Base-by-base conservation (phyloP, 495 filamentous ascomycete species). In the Lichina pygmaea region DNA sequence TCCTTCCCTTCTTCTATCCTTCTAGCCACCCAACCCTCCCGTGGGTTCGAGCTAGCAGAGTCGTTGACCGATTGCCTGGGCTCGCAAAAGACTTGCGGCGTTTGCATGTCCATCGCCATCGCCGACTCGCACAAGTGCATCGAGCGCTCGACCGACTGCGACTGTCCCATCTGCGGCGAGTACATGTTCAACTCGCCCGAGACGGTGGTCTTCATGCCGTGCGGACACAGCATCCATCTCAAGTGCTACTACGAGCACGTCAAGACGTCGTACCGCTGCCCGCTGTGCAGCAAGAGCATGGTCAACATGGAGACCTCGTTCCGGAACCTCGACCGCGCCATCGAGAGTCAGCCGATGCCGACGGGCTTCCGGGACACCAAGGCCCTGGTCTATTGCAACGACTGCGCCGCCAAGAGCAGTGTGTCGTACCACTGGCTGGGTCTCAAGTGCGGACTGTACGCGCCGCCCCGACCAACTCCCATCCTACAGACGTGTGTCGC, bases 301-400 rank as follows among this genome's bases (percentile, higher is more conserved):
- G 72, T 81, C 50, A 99, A 99, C 60, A 95, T 99, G 89, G 89
- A 95, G 53, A 70, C 78, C 31, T 84, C 86, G 48, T 99, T 94
- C 62, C 72, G 81, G 43, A 85, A 86, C 49, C 64, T 93, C 24
- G 84, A 92, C 57, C 68, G 81, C 17, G 73, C 75, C 7, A 93
- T 99, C 49, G 68, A 81, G 48, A 67, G 62, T 15, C 89, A 99
- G 53, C 91, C 89, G 8, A 94, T 99, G 81, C 89, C 86, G 8
- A 56, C 62, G 4, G 77, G 85, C 43, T 93, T 86, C 55, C 69
- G 64, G 48, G 75, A 81, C 53, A 81, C 82, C 6, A 75, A 74
- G 47, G 86, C 81, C 41, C 66, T 81, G 43, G 70, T 95, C 43
- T 77, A 78, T 46, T 99, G 89, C 56, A 95, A 95, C 57, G 89